Evolutionary conservation across 306 rosid genomes (phyloP), one percentile per base, ranked within the genome.

Genomic region (Oxytropis ochrocephala): DNA sequence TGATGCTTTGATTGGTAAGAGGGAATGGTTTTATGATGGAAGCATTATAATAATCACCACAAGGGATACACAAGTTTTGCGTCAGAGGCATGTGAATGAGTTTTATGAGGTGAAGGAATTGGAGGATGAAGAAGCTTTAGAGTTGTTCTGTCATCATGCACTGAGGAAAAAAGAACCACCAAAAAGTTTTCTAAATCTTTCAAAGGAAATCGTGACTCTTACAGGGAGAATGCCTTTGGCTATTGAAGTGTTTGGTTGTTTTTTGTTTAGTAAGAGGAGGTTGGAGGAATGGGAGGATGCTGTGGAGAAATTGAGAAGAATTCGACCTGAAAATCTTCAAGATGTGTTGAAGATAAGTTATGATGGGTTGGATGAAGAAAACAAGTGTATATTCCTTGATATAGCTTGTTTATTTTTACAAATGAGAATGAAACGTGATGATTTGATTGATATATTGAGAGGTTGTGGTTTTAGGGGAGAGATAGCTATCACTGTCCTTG

Each of bases 161-260:
- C 21, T 78, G 9, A 57, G 83, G 79, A 83, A 64, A 75, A 76
- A 67, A 11, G 50, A 27, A 2, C 96, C 91, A 1, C 53, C 75
- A n/a, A 44, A 47, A 0, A 8, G 21, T 7, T 55, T 81, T 46
- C 7, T 14, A 48, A 4, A 65, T 1, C 17, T 83, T 10, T 85
- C 87, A 8, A 0, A 79, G 48, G 7, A 85, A 63, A 89, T 83
- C 3, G 91, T 89, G 67, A 32, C 59, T 41, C 82, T 81, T 0
- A 83, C 96, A 0, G 87, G 92, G 60, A 42, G 68, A 56, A 27
- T 89, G 55, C 96, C 96, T 4, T 69, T 89, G 86, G 92, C 96
- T 38, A 14, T 89, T 29, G 91, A 89, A 83, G 89, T 89, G 44
- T 80, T 83, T 50, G 93, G 93, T 16, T 87, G 87, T 6, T 47